phyloP scores from a whole-genome alignment of 140 eudicot genomes.

The Erigeron philadelphicus region DNA sequence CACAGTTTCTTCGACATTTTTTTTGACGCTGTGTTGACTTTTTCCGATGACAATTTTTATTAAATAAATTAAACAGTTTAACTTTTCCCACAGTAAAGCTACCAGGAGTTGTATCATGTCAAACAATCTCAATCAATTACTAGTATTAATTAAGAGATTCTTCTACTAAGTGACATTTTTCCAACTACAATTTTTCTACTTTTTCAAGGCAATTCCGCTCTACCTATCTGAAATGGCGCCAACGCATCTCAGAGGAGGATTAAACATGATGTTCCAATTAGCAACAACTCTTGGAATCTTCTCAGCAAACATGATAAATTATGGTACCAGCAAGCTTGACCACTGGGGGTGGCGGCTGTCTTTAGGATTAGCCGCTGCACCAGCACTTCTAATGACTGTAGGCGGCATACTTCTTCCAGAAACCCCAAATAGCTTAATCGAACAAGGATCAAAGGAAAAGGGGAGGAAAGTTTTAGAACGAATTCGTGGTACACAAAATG shows the following conservation, averaged over 20 bases:
- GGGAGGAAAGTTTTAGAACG: conserved; percentile 61
- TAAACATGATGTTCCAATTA: conserved; percentile 91
- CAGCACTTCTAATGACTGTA: conserved; percentile 73
- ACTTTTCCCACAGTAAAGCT: no score
- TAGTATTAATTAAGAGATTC: no score
- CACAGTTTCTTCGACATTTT: no score
- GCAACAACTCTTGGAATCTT: conserved; percentile 94
- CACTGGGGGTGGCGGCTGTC: conserved; percentile 98
- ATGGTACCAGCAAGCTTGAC: conserved; percentile 60
- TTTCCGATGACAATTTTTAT: no score
- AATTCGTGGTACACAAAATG: conserved; percentile 73
- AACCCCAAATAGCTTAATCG: conserved; percentile 91
- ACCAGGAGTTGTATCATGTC: no score
- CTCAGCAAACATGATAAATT: conserved; percentile 93
- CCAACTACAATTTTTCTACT: background rate
- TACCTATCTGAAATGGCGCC: conserved; percentile 97
- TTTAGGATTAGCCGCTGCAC: conserved; percentile 83
- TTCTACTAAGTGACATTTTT: no score
- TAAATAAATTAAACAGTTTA: no score
- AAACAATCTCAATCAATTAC: no score
- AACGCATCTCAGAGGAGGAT: conserved; percentile 84
- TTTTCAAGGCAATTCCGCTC: conserved; percentile 73
- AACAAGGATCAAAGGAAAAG: conserved; percentile 49
- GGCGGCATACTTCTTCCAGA: conserved; percentile 90
- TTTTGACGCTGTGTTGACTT: no score